Conservation (phyloP, 768 basidiomycete species). For the Royoungia palumana region DNA sequence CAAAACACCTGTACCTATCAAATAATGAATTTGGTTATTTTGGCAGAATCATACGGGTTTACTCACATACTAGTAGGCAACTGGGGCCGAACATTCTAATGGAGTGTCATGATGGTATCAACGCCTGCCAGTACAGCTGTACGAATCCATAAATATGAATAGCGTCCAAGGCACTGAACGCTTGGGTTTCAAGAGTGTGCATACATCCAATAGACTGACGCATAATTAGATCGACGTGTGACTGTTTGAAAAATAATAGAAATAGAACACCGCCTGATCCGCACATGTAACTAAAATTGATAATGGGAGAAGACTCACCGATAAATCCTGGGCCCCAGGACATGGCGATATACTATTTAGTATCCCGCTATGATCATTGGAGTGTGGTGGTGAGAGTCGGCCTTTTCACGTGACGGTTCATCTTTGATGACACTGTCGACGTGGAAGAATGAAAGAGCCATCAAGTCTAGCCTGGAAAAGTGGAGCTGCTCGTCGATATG, state of each 20-base stretch:
- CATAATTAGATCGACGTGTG: background rate
- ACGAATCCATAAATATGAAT: constrained; percentile 3
- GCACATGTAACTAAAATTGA: background rate
- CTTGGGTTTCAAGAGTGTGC: background rate
- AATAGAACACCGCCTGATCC: constrained; percentile 9
- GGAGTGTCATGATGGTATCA: background rate
- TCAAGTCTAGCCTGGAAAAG: too few species aligned
- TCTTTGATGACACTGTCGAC: too few species aligned
- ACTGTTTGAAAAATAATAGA: constrained; percentile 2
- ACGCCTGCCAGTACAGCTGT: constrained; percentile 3
- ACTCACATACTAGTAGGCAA: constrained; percentile 6
- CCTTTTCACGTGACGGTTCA: too few species aligned
- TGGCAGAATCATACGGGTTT: background rate
- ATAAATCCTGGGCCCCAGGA: constrained; percentile 7
- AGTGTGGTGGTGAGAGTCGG: too few species aligned
- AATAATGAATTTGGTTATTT: background rate
- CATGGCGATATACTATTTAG: background rate
- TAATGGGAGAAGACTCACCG: background rate
- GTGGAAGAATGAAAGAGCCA: too few species aligned
- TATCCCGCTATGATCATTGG: too few species aligned
- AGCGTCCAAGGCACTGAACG: constrained; percentile 2
- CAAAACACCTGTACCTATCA: background rate
- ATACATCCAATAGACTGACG: too few species aligned
- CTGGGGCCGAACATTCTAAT: background rate
- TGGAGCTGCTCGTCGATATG: too few species aligned